phyloP scores from a whole-genome alignment of 2,329 filamentous ascomycete species.

The Magnaporthiopsis rhizophila region DNA sequence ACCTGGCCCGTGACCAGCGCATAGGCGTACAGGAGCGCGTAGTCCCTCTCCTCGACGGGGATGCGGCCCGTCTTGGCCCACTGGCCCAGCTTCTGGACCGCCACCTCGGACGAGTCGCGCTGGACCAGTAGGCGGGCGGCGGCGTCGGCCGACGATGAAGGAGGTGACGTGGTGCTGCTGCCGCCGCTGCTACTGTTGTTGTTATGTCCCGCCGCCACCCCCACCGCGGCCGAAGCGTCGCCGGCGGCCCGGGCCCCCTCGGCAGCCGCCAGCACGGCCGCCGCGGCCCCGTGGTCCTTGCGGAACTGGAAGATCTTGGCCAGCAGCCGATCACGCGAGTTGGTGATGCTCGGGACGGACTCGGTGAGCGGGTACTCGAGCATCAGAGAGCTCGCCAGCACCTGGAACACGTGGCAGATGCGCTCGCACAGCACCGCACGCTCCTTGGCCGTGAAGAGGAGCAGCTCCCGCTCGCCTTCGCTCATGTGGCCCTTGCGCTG shows the following conservation, averaged over 20 bases:
- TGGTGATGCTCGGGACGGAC: slow-evolving; percentile 73
- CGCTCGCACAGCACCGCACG: slow-evolving; percentile 74
- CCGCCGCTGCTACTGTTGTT: no score
- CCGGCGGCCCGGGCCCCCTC: background rate
- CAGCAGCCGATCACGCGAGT: slow-evolving; percentile 72
- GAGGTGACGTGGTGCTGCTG: no score
- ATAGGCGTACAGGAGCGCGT: slow-evolving; percentile 88
- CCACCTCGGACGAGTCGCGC: background rate
- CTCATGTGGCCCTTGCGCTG: slow-evolving; percentile 69
- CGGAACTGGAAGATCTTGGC: slow-evolving; percentile 85
- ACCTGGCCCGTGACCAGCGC: slow-evolving; percentile 62
- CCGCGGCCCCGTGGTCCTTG: slow-evolving; percentile 48
- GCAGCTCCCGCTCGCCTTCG: slow-evolving; percentile 70
- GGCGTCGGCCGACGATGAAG: background rate
- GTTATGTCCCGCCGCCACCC: no score
- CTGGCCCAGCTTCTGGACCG: slow-evolving; percentile 3
- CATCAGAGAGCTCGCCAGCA: slow-evolving; percentile 88
- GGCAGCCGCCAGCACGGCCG: slow-evolving; percentile 9
- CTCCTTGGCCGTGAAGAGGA: slow-evolving; percentile 73
- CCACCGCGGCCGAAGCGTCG: background rate
- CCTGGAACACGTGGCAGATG: slow-evolving; percentile 80
- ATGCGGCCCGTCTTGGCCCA: slow-evolving; percentile 17
- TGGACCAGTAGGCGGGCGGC: background rate
- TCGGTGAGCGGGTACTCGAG: slow-evolving; percentile 90
- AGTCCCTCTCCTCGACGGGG: slow-evolving; percentile 65